phyloP scores from a whole-genome alignment of 2,329 filamentous ascomycete species.

The Aureobasidium leucospermi region DNA sequence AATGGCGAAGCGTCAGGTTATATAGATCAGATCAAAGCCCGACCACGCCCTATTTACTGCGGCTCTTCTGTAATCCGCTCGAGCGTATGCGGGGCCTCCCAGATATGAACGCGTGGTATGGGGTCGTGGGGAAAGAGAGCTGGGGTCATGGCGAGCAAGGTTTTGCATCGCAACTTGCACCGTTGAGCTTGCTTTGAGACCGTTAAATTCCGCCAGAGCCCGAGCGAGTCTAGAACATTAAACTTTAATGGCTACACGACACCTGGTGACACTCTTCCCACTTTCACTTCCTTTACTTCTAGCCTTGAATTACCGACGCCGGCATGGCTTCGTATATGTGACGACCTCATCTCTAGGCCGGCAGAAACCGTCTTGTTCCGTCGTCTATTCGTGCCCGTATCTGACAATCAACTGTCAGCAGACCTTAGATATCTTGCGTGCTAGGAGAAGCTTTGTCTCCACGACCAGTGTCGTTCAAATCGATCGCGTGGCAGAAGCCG shows the following conservation, averaged over 20 bases:
- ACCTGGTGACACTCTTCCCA: neutral
- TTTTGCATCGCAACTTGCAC: conserved; percentile 2
- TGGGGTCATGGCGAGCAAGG: conserved; percentile 1
- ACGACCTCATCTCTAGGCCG: neutral
- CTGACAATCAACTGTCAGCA: neutral
- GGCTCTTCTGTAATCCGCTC: neutral
- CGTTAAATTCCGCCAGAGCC: neutral
- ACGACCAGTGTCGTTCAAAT: neutral
- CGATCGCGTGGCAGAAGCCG: neutral
- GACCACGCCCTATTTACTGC: neutral
- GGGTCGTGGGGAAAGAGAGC: conserved; percentile 4
- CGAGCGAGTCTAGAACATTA: neutral
- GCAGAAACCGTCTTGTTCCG: neutral
- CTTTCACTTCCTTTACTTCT: neutral
- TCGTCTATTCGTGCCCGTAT: neutral
- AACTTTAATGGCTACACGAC: no score
- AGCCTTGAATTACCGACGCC: neutral
- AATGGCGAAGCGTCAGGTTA: neutral
- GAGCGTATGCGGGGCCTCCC: conserved; percentile 5
- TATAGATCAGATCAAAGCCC: conserved; percentile 5
- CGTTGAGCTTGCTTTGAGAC: neutral
- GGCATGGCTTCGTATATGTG: neutral
- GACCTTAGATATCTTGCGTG: neutral
- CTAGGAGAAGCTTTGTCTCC: neutral
- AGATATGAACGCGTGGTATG: neutral